Conservation (phyloP, 257 asterid species). For the Penstemon newberryi region DNA sequence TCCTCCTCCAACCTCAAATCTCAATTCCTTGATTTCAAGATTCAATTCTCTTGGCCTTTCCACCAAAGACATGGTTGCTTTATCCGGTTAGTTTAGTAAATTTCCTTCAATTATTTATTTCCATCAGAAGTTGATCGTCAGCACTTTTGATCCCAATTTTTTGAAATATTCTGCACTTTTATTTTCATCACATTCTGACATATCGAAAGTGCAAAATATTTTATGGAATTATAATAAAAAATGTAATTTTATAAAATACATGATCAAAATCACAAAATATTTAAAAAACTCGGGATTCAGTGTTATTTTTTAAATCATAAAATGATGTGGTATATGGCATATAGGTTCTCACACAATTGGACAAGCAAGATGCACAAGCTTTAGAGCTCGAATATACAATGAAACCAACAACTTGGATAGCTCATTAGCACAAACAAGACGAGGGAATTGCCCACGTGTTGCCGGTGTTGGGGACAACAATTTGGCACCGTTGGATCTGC, state of each 20-base stretch:
- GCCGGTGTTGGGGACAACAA: slow-evolving; percentile 80
- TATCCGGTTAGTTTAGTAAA: slow-evolving; percentile 50
- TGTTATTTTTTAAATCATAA: no score
- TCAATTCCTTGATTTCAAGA: slow-evolving; percentile 58
- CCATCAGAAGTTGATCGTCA: not conserved
- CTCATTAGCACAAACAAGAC: slow-evolving; percentile 51
- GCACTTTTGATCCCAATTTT: no score
- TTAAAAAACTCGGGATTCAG: no score
- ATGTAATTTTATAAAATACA: not conserved
- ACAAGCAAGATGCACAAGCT: slow-evolving; percentile 79
- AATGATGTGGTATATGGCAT: no score
- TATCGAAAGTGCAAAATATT: no score
- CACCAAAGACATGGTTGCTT: slow-evolving; percentile 67
- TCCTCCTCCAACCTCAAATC: slow-evolving; percentile 85
- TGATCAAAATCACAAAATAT: no score
- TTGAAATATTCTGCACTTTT: no score
- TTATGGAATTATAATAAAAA: not conserved
- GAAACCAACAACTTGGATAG: slow-evolving; percentile 63
- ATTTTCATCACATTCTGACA: no score
- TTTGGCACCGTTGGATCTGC: slow-evolving; percentile 73
- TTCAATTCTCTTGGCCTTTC: slow-evolving; percentile 74
- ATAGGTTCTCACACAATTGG: slow-evolving; percentile 91
- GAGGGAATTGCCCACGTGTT: slow-evolving; percentile 56
- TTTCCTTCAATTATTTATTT: not conserved
- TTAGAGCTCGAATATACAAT: slow-evolving; percentile 77